Base-by-base conservation (phyloP, 805 yeast genomes). In the Vanderwaltozyma tropicalis region DNA sequence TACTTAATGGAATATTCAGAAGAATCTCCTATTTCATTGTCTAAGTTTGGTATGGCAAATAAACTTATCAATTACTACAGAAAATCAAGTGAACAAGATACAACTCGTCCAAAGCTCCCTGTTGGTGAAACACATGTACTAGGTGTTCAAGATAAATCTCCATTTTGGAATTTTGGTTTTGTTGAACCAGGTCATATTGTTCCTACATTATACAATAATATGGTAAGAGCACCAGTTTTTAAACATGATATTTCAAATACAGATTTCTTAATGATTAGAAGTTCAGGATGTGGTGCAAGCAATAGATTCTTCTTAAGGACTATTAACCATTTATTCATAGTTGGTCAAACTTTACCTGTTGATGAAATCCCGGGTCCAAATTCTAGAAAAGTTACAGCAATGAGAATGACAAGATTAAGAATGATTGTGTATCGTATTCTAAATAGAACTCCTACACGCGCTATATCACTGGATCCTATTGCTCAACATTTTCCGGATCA, bases 81-180 rank as follows among this genome's bases (percentile, higher is more conserved):
- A 46, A 89, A 89, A 56, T 76, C 74, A 42, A 68, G 68, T 41
- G 86, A 80, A 13, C 87, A 83, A 35, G 98, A 92, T 57, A 72
- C 75, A 4, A 69, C 82, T 5, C 74, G 97, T 42, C 97, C 97
- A 0, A 89, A 88, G 52, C 67, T 87, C 20, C 74, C 85, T 1
- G 70, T 87, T 30, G 98, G 98, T 32, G 98, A 92, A 57, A 92
- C 97, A 0, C 92, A 84, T 61, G 95, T 92, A 3, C 66, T 92
- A 27, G 96, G 96, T n/a, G 84, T 85, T 1, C 95, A 88, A 55
- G 98, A 92, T 61, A 72, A 94, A 50, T 84, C 95, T 7, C 96
- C 98, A 11, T 92, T 92, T 57, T 92, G 98, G 97, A 92, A 88
- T 58, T 92, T 87, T 64, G 98, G 98, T 1, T 84, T 82, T 63